Evolutionary conservation across 2,329 filamentous ascomycete genomes (phyloP).

Genomic region (Teratosphaeria gauchensis): DNA sequence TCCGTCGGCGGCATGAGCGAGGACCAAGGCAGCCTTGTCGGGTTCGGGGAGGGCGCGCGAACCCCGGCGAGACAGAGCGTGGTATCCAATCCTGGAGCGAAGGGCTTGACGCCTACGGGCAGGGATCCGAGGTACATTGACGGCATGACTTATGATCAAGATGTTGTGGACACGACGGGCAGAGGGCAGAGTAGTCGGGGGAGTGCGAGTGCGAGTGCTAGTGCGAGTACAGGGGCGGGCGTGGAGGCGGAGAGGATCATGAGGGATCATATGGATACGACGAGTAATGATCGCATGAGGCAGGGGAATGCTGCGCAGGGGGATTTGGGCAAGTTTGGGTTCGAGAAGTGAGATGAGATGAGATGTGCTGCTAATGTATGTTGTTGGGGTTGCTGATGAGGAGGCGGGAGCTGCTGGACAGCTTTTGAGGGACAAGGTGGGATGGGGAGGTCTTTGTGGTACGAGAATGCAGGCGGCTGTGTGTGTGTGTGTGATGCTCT

Average conservation of each 20-base stretch:
- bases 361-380: not conserved
- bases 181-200: not conserved
- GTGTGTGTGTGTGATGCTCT: not conserved
- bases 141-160: slow-evolving; percentile 36
- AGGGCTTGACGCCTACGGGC: slow-evolving; percentile 21
- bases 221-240: slow-evolving; percentile 34
- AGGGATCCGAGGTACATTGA: slow-evolving; percentile 35
- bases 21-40: slow-evolving; percentile 72
- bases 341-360: slow-evolving; percentile 34
- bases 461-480: not conserved
- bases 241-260: slow-evolving; percentile 54
- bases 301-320: slow-evolving; percentile 33
- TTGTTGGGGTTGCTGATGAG: no score
- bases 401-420: not conserved
- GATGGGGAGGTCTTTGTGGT: no score
- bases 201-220: slow-evolving; percentile 11
- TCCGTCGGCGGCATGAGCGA: slow-evolving; percentile 80
- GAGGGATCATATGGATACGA: slow-evolving; percentile 47
- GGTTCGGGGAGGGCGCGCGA: slow-evolving; percentile 78
- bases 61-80: slow-evolving; percentile 52
- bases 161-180: slow-evolving; percentile 30
- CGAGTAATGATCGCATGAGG: slow-evolving; percentile 23
- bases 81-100: slow-evolving; percentile 57
- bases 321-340: slow-evolving; percentile 50
- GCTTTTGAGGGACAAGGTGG: no score